Percentiles rank a stretch among this genome's conserved stretches.
Conservation (phyloP, 371 early-diverging fungal species). For the Mortierella sp. region DNA sequence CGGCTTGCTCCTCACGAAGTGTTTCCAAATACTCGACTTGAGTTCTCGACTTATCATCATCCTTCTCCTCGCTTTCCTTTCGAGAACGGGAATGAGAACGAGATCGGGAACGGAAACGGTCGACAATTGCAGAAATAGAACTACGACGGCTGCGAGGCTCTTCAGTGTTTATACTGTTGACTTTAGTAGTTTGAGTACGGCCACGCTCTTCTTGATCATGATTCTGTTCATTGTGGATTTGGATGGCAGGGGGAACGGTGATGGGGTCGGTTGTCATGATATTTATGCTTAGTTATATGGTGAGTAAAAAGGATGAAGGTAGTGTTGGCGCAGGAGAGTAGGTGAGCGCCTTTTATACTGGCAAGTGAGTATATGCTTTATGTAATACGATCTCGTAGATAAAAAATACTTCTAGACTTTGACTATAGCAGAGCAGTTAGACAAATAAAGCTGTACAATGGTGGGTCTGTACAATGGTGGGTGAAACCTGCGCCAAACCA, state of each 20-base stretch:
- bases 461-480: too few relatives aligned
- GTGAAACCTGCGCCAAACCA: too few relatives aligned
- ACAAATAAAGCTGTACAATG: too few relatives aligned
- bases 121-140: constrained; percentile 28
- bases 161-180: constrained; percentile 2
- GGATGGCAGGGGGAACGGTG: constrained; percentile 22
- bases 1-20: constrained; percentile 13
- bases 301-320: too few relatives aligned
- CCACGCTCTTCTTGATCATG: constrained; percentile 17
- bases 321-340: neutral
- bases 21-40: constrained; percentile 30
- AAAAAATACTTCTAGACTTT: too few relatives aligned
- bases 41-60: constrained; percentile 18
- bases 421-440: too few relatives aligned
- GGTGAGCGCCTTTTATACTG: neutral
- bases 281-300: neutral
- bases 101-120: constrained; percentile 34
- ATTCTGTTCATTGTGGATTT: constrained; percentile 17
- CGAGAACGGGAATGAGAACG: constrained; percentile 15
- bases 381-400: too few relatives aligned
- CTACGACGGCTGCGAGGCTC: constrained; percentile 19
- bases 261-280: constrained; percentile 12
- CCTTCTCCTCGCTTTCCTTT: constrained; percentile 6
- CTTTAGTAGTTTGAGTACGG: constrained; percentile 13
- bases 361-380: too few relatives aligned